phyloP scores from a whole-genome alignment of 345 rosid species.

The Arabis alpina region DNA sequence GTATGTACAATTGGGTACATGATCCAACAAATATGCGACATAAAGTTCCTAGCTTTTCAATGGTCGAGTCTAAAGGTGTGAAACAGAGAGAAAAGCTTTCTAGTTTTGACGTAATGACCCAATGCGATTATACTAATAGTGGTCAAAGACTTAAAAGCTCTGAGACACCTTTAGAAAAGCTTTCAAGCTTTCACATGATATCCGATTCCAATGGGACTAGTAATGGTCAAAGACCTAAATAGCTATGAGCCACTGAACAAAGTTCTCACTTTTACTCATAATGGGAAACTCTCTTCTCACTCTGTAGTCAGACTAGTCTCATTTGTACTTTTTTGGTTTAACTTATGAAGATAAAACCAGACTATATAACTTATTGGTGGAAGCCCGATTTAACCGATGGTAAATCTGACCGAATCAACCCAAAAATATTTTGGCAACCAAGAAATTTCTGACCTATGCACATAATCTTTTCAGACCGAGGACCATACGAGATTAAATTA shows the following conservation, averaged over 20 bases:
- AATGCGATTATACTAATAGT: background rate
- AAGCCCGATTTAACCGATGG: background rate
- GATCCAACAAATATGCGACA: background rate
- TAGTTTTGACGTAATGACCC: background rate
- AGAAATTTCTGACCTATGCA: too few species aligned
- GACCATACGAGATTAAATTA: too few species aligned
- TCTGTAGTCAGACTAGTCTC: background rate
- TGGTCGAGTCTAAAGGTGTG: background rate
- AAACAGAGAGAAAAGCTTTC: background rate
- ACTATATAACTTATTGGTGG: background rate
- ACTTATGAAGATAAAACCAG: background rate
- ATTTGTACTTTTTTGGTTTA: background rate
- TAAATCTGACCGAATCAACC: too few species aligned
- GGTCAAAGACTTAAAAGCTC: conserved; percentile 3
- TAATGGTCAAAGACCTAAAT: conserved; percentile 11
- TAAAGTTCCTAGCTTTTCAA: background rate
- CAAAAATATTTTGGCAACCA: too few species aligned
- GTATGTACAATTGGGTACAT: background rate
- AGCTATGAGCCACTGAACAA: background rate
- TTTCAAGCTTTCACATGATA: too few species aligned
- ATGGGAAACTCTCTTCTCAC: too few species aligned
- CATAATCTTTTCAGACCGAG: too few species aligned
- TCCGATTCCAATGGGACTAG: background rate
- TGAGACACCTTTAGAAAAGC: too few species aligned
- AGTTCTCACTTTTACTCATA: background rate